Evolutionary conservation across 2,329 filamentous ascomycete genomes (phyloP).

Genomic region (Trichoderma semiorbis): DNA sequence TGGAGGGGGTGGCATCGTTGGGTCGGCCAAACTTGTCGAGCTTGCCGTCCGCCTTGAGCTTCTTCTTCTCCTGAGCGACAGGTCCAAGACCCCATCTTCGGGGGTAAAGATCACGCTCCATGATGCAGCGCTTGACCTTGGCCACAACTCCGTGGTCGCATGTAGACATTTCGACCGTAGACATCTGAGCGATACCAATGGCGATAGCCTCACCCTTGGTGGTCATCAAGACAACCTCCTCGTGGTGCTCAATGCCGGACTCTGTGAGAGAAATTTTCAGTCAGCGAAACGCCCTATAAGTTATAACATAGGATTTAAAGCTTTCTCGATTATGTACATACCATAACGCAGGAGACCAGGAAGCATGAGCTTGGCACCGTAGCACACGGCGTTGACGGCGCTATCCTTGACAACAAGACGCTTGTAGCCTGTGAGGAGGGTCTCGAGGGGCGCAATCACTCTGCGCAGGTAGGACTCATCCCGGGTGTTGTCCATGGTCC

Average conservation of each 20-base stretch:
- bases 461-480: constrained; percentile 89
- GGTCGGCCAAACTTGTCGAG: constrained; percentile 94
- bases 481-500: constrained; percentile 90
- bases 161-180: constrained; percentile 90
- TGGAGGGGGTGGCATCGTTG: constrained; percentile 89
- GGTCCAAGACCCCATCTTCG: constrained; percentile 95
- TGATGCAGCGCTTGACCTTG: constrained; percentile 99
- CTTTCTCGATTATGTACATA: constrained; percentile 40
- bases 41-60: constrained; percentile 97
- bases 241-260: constrained; percentile 84
- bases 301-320: neutral
- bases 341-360: constrained; percentile 90
- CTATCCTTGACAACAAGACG: constrained; percentile 89
- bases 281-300: constrained; percentile 23
- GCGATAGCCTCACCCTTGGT: constrained; percentile 99
- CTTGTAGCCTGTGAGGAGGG: constrained; percentile 89
- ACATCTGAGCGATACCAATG: constrained; percentile 95
- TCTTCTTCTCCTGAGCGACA: constrained; percentile 96
- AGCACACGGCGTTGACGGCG: constrained; percentile 90
- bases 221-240: constrained; percentile 97
- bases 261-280: constrained; percentile 48
- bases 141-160: constrained; percentile 98
- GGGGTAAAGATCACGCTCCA: constrained; percentile 98
- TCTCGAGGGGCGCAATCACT: constrained; percentile 91
- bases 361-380: constrained; percentile 98